Evolutionary conservation across 305 asterid species (phyloP).

Genomic region (Fraxinus platypoda): DNA sequence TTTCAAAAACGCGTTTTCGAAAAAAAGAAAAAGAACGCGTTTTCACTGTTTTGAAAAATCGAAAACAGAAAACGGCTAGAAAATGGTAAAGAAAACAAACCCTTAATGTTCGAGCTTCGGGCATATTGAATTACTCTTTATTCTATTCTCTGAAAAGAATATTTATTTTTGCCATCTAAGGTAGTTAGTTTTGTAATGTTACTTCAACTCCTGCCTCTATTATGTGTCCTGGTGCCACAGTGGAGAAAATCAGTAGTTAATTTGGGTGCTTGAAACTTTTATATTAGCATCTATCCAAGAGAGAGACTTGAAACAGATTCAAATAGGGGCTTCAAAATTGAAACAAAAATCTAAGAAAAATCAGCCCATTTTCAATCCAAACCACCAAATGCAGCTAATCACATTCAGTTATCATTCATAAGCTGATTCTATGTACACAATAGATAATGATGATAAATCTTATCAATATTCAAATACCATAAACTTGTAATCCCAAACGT

Average conservation of each 20-base stretch:
- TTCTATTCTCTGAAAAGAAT: neutral
- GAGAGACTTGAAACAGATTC: neutral
- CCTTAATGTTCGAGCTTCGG: neutral
- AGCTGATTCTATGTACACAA: too few relatives aligned
- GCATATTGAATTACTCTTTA: neutral
- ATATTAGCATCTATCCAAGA: neutral
- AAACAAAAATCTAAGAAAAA: neutral
- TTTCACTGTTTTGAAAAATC: too few relatives aligned
- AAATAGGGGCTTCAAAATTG: neutral
- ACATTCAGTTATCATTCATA: too few relatives aligned
- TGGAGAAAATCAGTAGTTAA: neutral
- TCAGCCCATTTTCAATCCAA: neutral
- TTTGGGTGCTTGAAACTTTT: neutral
- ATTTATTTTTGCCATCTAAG: neutral
- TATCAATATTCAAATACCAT: neutral
- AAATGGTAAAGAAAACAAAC: too few relatives aligned
- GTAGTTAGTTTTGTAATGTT: constrained; percentile 3
- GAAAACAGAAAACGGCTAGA: too few relatives aligned
- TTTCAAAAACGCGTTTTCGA: too few relatives aligned
- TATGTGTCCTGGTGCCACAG: neutral
- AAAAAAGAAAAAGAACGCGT: too few relatives aligned
- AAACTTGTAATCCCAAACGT: neutral
- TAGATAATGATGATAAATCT: neutral
- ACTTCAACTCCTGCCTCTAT: neutral
- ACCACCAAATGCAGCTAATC: neutral